Evolutionary conservation across 148 eudicot genomes (phyloP), one percentile per base, ranked within the genome.

Genomic region (Rhododendron simsii): DNA sequence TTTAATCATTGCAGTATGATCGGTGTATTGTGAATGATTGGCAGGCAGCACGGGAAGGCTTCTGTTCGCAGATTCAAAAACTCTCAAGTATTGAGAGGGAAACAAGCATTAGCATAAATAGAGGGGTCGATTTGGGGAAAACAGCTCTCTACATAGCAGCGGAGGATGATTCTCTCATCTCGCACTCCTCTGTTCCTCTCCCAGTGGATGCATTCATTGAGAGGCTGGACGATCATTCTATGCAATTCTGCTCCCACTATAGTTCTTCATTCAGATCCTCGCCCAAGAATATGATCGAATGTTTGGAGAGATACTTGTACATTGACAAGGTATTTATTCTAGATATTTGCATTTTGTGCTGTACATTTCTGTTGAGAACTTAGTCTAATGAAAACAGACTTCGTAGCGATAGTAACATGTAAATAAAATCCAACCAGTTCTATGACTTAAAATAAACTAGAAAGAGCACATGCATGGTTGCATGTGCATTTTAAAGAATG

Each of bases 181-280:
- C 98, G 6, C 98, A 96, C 86, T 96, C 98, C 39, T 95, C 98
- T 28, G 98, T 95, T 81, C 96, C 98, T 83, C 98, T 96, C 86
- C 98, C 98, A 3, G 94, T 96, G 45, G 98, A 96, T 88, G 96
- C 92, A 61, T 96, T 96, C 83, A 71, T 94, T 86, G 94, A 89
- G 87, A 92, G 98, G 84, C 84, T 96, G 87, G 94, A 91, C 87
- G 87, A 86, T 86, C 96, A 94, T 87, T 91, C 95, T 26, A 93
- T 92, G 86, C 89, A 90, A 47, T 96, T 92, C 86, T 91, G 94
- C 90, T 92, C 96, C 55, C 93, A 90, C 47, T 94, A 90, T 86
- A 89, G 90, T 89, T 89, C 95, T 82, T 92, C 95, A 44, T 87
- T 92, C 82, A 87, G 88, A 87, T 92, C 96, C 53, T 92, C 96